Percentiles rank a stretch among this genome's conserved stretches.
Conservation (phyloP, 345 rosid genomes). For the Lepidium africanum region DNA sequence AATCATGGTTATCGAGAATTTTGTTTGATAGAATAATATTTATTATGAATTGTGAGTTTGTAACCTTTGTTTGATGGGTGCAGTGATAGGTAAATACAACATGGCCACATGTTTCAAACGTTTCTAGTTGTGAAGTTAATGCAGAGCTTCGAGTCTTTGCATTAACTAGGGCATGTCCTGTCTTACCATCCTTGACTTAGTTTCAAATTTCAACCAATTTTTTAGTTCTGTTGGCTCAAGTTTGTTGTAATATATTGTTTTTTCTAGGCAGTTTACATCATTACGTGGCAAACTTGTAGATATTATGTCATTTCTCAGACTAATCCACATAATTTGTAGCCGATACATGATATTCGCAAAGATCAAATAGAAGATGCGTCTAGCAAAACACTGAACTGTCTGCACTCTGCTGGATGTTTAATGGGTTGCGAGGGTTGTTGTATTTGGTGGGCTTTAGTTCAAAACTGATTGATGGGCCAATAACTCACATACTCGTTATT, state of each 20-base stretch:
- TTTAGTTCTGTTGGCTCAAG: neutral
- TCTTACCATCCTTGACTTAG: neutral
- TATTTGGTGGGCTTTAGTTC: too few species aligned
- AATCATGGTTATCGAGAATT: neutral
- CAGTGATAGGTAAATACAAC: neutral
- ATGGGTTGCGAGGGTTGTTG: too few species aligned
- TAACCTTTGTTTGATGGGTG: neutral
- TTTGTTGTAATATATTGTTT: neutral
- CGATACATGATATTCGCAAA: neutral
- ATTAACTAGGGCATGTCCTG: slow-evolving; percentile 15
- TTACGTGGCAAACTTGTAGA: too few species aligned
- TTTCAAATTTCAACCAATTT: slow-evolving; percentile 2
- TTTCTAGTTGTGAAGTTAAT: neutral
- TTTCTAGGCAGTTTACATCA: neutral
- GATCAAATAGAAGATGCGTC: neutral
- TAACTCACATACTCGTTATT: too few species aligned
- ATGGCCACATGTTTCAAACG: slow-evolving; percentile 10
- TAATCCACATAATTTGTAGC: neutral
- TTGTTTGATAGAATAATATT: neutral
- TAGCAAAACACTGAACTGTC: too few species aligned
- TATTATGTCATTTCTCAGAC: neutral
- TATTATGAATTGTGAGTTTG: neutral
- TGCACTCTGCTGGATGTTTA: too few species aligned
- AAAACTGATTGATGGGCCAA: too few species aligned
- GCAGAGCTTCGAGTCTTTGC: neutral